Conservation (phyloP, 1,284 basidiomycete species). For the Trametes sp. region DNA sequence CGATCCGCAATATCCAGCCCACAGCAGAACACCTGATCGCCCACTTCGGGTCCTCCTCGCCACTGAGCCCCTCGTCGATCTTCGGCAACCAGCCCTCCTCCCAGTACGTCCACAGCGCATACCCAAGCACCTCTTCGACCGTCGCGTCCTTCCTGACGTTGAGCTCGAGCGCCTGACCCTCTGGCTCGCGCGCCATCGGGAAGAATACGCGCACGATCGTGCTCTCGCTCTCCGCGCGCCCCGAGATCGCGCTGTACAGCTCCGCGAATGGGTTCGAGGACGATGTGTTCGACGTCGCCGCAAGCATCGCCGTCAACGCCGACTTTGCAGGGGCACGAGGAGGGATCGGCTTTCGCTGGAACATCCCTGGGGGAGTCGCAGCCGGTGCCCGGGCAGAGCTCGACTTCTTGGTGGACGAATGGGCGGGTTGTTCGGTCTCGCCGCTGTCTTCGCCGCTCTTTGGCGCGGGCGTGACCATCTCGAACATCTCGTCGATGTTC, state of each 20-base stretch:
- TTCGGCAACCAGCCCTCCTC: slow-evolving; percentile 86
- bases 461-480: slow-evolving; percentile 51
- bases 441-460: slow-evolving; percentile 26
- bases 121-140: slow-evolving; percentile 96
- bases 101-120: slow-evolving; percentile 91
- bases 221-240: slow-evolving; percentile 69
- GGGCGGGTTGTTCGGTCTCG: slow-evolving; percentile 11
- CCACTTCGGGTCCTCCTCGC: slow-evolving; percentile 69
- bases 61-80: slow-evolving; percentile 69
- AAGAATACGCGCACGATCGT: slow-evolving; percentile 86
- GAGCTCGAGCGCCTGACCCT: slow-evolving; percentile 63
- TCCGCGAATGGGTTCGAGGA: slow-evolving; percentile 84
- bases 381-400: slow-evolving; percentile 28
- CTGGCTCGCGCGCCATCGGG: slow-evolving; percentile 78
- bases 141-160: slow-evolving; percentile 89
- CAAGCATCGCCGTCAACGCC: slow-evolving; percentile 72
- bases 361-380: slow-evolving; percentile 43
- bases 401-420: slow-evolving; percentile 6
- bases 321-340: slow-evolving; percentile 56
- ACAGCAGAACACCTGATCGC: slow-evolving; percentile 72
- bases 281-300: slow-evolving; percentile 57
- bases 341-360: slow-evolving; percentile 58
- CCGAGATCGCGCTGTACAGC: slow-evolving; percentile 82
- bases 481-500: slow-evolving; percentile 51
- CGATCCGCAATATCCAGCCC: slow-evolving; percentile 95